These are phyloP conservation scores for Auriscalpium vulgare DNA, from an alignment of 768 basidiomycete species.

Conservation along the genomic window DNA sequence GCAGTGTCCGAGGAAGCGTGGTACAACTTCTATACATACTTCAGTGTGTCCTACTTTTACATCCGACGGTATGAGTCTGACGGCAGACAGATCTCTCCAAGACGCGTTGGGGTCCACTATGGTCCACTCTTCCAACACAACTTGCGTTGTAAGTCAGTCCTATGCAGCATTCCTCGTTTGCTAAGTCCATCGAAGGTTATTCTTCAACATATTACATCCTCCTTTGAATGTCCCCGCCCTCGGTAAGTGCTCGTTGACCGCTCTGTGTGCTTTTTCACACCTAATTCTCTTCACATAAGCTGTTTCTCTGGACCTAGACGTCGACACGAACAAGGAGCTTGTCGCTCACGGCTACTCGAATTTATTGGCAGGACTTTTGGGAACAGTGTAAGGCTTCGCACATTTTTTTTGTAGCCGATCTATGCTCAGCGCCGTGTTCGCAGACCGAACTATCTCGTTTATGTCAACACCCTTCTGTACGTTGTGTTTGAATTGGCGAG, in stretches of 20 bases:
- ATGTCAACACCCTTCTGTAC: slow-evolving; percentile 58
- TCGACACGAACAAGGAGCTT: slow-evolving; percentile 89
- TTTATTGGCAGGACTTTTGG: slow-evolving; percentile 67
- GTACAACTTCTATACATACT: slow-evolving; percentile 83
- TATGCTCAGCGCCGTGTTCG: background rate
- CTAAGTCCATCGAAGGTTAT: slow-evolving; percentile 37
- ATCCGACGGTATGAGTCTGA: background rate
- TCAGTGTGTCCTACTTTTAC: slow-evolving; percentile 35
- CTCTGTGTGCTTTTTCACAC: background rate
- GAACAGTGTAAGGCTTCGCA: slow-evolving; percentile 62
- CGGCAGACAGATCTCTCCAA: slow-evolving; percentile 44
- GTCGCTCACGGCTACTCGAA: slow-evolving; percentile 92
- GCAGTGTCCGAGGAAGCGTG: slow-evolving; percentile 42
- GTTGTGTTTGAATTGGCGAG: background rate
- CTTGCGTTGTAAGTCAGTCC: slow-evolving; percentile 66
- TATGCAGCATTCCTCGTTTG: slow-evolving; percentile 14
- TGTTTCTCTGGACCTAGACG: slow-evolving; percentile 81
- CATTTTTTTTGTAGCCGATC: background rate
- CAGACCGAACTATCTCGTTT: slow-evolving; percentile 81
- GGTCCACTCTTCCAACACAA: slow-evolving; percentile 87
- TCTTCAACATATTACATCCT: slow-evolving; percentile 81
- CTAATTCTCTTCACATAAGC: slow-evolving; percentile 31
- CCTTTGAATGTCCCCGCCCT: slow-evolving; percentile 87
- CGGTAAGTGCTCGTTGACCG: slow-evolving; percentile 32
- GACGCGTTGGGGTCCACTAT: slow-evolving; percentile 58